phyloP scores from a whole-genome alignment of 1,139 yeast genomes.

The Pichia sp. region DNA sequence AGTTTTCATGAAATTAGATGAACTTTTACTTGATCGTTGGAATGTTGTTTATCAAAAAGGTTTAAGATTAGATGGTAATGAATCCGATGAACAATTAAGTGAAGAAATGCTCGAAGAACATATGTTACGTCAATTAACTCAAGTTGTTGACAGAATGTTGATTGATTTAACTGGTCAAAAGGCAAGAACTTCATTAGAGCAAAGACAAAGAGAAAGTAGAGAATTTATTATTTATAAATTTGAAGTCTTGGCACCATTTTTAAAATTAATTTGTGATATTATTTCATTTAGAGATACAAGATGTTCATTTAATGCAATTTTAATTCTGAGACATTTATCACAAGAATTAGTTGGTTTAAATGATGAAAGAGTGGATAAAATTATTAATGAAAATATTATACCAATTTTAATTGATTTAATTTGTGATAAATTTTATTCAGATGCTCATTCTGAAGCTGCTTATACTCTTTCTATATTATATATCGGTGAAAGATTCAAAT shows the following conservation, averaged over 20 bases:
- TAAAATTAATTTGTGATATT: constrained; percentile 69
- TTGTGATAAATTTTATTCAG: constrained; percentile 71
- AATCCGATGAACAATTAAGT: constrained; percentile 78
- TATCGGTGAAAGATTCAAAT: constrained; percentile 61
- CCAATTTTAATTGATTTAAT: constrained; percentile 49
- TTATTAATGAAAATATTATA: constrained; percentile 54
- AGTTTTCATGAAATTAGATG: constrained; percentile 66
- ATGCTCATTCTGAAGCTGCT: constrained; percentile 88
- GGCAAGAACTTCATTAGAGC: constrained; percentile 34
- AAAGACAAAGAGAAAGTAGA: constrained; percentile 61
- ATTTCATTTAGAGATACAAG: constrained; percentile 82
- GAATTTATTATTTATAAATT: constrained; percentile 59
- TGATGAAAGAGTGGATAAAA: constrained; percentile 74
- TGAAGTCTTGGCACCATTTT: constrained; percentile 69
- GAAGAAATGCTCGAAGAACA: constrained; percentile 99
- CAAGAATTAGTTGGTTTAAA: constrained; percentile 55
- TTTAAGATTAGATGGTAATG: constrained; percentile 61
- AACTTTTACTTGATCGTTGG: constrained; percentile 69
- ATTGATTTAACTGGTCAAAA: constrained; percentile 84
- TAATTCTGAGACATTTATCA: constrained; percentile 67
- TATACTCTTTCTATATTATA: constrained; percentile 78
- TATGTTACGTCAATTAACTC: constrained; percentile 84
- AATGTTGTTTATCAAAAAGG: constrained; percentile 62
- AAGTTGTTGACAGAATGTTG: constrained; percentile 82
- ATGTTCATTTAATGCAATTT: constrained; percentile 84